These are phyloP conservation scores for Dendrobium chrysotoxum DNA, from an alignment of 106 monocot species.

Conservation along the genomic window DNA sequence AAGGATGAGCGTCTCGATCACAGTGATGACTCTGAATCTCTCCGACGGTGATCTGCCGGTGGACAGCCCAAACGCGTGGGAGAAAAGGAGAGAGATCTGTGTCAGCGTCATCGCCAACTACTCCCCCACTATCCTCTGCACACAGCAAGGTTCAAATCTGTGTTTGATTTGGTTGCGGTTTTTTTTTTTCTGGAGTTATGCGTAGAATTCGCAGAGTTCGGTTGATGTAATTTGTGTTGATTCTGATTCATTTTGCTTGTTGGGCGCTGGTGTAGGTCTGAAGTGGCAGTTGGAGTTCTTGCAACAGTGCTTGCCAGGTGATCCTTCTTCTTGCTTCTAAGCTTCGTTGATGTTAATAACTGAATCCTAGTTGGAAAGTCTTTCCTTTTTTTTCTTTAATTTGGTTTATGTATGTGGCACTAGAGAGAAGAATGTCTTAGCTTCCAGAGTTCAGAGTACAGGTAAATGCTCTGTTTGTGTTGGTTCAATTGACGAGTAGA, in stretches of 20 bases:
- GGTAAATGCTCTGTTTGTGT: no score
- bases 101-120: conserved; percentile 90
- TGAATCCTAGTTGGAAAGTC: not conserved
- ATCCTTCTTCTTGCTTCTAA: not conserved
- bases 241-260: conserved; percentile 14
- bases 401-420: no score
- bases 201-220: not conserved
- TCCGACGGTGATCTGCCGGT: conserved; percentile 51
- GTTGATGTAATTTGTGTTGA: conserved; percentile 3
- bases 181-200: not conserved
- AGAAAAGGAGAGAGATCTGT: conserved; percentile 82
- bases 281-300: conserved; percentile 87
- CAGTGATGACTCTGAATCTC: conserved; percentile 88
- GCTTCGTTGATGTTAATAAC: not conserved
- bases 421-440: no score
- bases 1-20: conserved; percentile 65
- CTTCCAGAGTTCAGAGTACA: no score
- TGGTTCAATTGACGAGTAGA: no score
- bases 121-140: conserved; percentile 89
- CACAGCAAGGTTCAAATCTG: conserved; percentile 69
- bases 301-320: conserved; percentile 87
- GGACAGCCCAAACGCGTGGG: conserved; percentile 87
- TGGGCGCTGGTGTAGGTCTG: conserved; percentile 42
- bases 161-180: not conserved
- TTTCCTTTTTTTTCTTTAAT: not conserved